Evolutionary conservation across 306 rosid genomes (phyloP), one percentile per base, ranked within the genome.

Genomic region (Prunus campanulata): DNA sequence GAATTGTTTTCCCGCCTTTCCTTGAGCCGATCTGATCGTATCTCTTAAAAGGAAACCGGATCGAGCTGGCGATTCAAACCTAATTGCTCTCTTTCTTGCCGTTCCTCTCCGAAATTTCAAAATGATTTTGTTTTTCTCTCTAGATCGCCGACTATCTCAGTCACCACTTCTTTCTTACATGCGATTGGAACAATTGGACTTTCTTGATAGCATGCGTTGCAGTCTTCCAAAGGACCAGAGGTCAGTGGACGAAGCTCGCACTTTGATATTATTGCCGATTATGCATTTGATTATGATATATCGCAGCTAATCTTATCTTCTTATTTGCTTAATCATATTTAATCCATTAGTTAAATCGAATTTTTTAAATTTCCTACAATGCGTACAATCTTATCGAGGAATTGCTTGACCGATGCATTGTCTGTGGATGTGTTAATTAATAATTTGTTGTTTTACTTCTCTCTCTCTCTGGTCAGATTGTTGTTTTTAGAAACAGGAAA

Each of bases 1-100:
- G 44, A 62, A 2, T 27, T 27, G 8, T 2, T 62, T 70, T 51
- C 74, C 74, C 74, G 48, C 74, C 63, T 70, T 67, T 70, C 7
- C 22, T 55, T 42, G 52, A 20, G 2, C 32, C 3, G 9, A 70
- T 70, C 18, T 15, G 29, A 49, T 35, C 32, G 27, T 16, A 15
- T 32, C 11, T 60, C 8, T 32, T 25, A 8, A 71, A 71, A 24
- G 20, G 10, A 11, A 71, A 19, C 42, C 11, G 3, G 19, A 73
- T 11, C 9, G 51, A 22, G 57, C 22, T 5, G 20, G 29, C 4
- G 4, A 48, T 59, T 20, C 18, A n/a, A 20, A 42, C 25, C 56
- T 14, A 35, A 24, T 27, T 59, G 18, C 44, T 30, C 5, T 29
- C 0, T 2, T 6, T 29, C 5, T 62, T 9, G 22, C 22, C 11